These are phyloP conservation scores for Castanea crenata DNA, from an alignment of 306 rosid species.

Conservation along the genomic window DNA sequence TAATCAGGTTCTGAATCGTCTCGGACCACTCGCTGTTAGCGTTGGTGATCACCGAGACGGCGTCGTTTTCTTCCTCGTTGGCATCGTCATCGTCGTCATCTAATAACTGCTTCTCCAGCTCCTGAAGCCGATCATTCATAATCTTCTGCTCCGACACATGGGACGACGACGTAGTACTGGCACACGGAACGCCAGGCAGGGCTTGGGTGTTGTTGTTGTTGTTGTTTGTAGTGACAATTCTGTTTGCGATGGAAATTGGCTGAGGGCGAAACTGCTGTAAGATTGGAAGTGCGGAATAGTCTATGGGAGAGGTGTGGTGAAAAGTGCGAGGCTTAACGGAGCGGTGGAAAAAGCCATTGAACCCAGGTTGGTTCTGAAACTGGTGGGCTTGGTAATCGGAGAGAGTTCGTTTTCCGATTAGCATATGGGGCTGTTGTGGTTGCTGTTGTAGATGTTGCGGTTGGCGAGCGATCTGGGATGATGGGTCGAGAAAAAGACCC, in stretches of 20 bases:
- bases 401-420: slow-evolving; percentile 66
- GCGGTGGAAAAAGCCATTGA: slow-evolving; percentile 45
- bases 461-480: slow-evolving; percentile 61
- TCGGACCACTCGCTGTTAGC: slow-evolving; percentile 69
- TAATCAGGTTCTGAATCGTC: slow-evolving; percentile 68
- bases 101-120: slow-evolving; percentile 77
- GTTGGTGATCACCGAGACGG: slow-evolving; percentile 56
- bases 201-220: not conserved
- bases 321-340: slow-evolving; percentile 60
- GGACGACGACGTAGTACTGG: not conserved
- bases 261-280: not conserved
- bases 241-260: not conserved
- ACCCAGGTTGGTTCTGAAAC: slow-evolving; percentile 31
- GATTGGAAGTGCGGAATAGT: slow-evolving; percentile 36
- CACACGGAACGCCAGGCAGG: not conserved
- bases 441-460: not conserved
- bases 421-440: slow-evolving; percentile 1
- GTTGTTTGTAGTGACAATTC: not conserved
- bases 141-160: slow-evolving; percentile 48
- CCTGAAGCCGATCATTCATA: slow-evolving; percentile 57
- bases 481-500: slow-evolving; percentile 45
- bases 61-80: slow-evolving; percentile 48
- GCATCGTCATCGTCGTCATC: slow-evolving; percentile 83
- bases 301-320: slow-evolving; percentile 45
- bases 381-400: slow-evolving; percentile 59